Evolutionary conservation across 2,329 filamentous ascomycete species (phyloP), one percentile per base, ranked within the genome.

Genomic region (Sporothrix globosa): DNA sequence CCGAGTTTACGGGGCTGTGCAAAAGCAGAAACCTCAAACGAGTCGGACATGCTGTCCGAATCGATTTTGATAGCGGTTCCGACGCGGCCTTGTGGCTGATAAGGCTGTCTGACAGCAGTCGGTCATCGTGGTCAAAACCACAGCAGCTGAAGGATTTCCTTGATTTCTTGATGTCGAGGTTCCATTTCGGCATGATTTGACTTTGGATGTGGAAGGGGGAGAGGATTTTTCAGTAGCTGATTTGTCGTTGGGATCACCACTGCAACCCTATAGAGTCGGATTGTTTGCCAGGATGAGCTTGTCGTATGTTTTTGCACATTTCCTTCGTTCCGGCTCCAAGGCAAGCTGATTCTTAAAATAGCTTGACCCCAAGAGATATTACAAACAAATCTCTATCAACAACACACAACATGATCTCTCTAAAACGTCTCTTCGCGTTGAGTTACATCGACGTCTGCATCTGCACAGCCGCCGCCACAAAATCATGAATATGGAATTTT

Each of bases 391-490:
- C 2, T 30, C 27, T 4, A 6, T 34, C 34, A 6, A 34, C 56
- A 21, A 6, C 13, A 10, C 13, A 1, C 21, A 21, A 14, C 19
- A 14, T 63, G 39, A 44, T 27, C 39, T 27, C 21, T 63, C 58
- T 9, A 27, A 19, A 34, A 1, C 5, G 34, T 34, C 34, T 34
- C 46, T 3, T 27, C 24, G 54, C 39, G 0, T 39, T 17, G 39
- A 2, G 39, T 44, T 44, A 34, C 7, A 46, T 61, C 39, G 39
- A 61, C 39, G 58, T 44, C 34, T 27, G 39, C 39, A 46, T 10
- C 21, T 27, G 39, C 58, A 63, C 58, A 63, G 58, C 58, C 58
- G 34, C 56, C 34, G 39, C 58, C 58, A 63, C 58, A 63, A 19
- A 46, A 63, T 4, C 17, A 27, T 21, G 10, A 34, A 19, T 3